Conservation (phyloP, 2,329 filamentous ascomycete genomes). For the Emergomyces orientalis region DNA sequence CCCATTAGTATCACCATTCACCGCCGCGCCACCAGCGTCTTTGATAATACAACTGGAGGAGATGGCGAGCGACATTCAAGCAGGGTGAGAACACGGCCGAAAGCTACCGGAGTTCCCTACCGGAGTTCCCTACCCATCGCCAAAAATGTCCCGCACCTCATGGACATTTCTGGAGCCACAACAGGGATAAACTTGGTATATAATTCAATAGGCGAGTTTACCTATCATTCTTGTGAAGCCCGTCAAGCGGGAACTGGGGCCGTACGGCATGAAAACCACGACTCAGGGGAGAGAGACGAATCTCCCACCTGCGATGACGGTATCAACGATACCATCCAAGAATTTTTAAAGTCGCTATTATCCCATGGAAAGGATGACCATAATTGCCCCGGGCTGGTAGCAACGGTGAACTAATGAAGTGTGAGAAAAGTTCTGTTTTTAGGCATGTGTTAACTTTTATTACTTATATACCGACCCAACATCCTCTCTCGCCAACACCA, state of each 20-base stretch:
- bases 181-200: not conserved
- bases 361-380: not conserved
- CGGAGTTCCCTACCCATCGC: too few species aligned
- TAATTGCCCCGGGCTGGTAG: not conserved
- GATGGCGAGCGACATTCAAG: too few species aligned
- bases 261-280: not conserved
- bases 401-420: not conserved
- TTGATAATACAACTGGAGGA: slow-evolving; percentile 44
- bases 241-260: not conserved
- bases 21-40: slow-evolving; percentile 35
- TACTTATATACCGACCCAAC: too few species aligned
- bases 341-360: not conserved
- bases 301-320: not conserved
- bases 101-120: too few species aligned
- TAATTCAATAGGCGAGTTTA: not conserved
- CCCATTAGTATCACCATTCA: slow-evolving; percentile 14
- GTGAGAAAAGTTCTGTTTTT: not conserved
- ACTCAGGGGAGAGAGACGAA: not conserved
- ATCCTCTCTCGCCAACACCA: not conserved
- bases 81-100: too few species aligned
- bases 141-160: not conserved
- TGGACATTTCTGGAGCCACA: not conserved
- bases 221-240: too few species aligned
- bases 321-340: not conserved
- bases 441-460: too few species aligned